A percentile compares a stretch with the other conserved stretches of the same genome.
phyloP scores from a whole-genome alignment of 345 rosid species.

The Eucalyptus sp. region DNA sequence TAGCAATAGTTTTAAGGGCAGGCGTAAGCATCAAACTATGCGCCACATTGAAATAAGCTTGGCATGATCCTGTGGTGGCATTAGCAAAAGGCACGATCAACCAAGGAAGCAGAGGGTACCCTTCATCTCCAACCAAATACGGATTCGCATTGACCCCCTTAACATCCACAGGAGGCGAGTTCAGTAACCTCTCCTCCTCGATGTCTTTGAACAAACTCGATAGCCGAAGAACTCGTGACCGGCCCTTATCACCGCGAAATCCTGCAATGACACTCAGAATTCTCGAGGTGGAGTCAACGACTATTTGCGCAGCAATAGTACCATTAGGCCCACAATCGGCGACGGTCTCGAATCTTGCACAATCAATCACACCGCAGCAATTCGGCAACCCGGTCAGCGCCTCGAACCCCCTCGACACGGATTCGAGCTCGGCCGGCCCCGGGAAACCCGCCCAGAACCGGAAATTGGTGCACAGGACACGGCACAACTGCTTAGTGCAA shows the following conservation, averaged over 20 bases:
- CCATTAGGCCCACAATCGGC: not conserved
- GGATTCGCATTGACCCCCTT: slow-evolving; percentile 22
- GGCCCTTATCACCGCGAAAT: slow-evolving; percentile 33
- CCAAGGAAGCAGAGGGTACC: slow-evolving; percentile 63
- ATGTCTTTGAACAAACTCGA: slow-evolving; percentile 40
- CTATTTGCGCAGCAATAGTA: slow-evolving; percentile 40
- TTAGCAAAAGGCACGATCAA: slow-evolving; percentile 43
- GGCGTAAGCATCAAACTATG: slow-evolving; percentile 14
- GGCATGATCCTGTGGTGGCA: slow-evolving; percentile 11
- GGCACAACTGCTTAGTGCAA: slow-evolving; percentile 47
- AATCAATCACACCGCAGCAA: slow-evolving; percentile 56
- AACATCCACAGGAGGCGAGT: slow-evolving; percentile 7
- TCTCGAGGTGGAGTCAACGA: slow-evolving; percentile 44
- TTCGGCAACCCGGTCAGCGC: slow-evolving; percentile 35
- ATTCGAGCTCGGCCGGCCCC: slow-evolving; percentile 24
- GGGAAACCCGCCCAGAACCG: slow-evolving; percentile 66
- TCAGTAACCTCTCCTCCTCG: slow-evolving; percentile 23
- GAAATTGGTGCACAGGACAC: slow-evolving; percentile 65
- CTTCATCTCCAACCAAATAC: slow-evolving; percentile 39
- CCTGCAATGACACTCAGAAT: slow-evolving; percentile 48
- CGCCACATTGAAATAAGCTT: slow-evolving; percentile 30
- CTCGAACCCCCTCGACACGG: slow-evolving; percentile 30
- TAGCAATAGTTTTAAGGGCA: slow-evolving; percentile 22
- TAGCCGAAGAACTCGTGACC: slow-evolving; percentile 19
- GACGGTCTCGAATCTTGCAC: slow-evolving; percentile 28